A percentile compares a stretch with the other conserved stretches of the same genome.
These are phyloP conservation scores for Sporothrix globosa DNA, from an alignment of 2,329 filamentous ascomycete genomes.

Conservation along the genomic window DNA sequence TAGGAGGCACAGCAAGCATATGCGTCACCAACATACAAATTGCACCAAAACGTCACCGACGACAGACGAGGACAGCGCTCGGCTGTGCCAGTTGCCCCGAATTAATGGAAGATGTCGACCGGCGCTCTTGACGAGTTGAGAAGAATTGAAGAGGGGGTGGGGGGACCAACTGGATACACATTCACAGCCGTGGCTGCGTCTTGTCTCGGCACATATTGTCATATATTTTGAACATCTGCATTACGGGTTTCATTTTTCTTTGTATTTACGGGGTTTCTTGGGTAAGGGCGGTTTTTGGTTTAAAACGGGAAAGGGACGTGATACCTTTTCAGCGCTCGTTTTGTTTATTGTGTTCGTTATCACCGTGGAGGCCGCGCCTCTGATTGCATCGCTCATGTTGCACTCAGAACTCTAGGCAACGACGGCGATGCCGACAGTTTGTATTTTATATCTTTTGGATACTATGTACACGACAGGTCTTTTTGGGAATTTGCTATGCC, in stretches of 20 bases:
- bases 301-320: slow-evolving; percentile 20
- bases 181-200: neutral
- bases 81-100: slow-evolving; percentile 24
- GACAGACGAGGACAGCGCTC: slow-evolving; percentile 21
- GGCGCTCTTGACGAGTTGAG: slow-evolving; percentile 33
- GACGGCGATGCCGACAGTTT: neutral
- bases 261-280: neutral
- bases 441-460: slow-evolving; percentile 22
- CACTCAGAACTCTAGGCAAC: neutral
- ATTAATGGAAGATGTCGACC: slow-evolving; percentile 26
- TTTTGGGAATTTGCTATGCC: neutral
- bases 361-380: neutral
- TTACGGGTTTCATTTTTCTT: neutral
- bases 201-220: neutral
- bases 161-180: slow-evolving; percentile 11
- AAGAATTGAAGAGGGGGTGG: neutral
- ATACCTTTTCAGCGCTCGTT: slow-evolving; percentile 32
- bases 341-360: neutral
- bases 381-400: slow-evolving; percentile 1
- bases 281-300: neutral
- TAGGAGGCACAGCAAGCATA: neutral
- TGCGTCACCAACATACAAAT: neutral
- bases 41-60: neutral
- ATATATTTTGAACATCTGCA: neutral
- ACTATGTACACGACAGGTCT: slow-evolving; percentile 25